These are phyloP conservation scores for Hypoxylon sp. DNA, from an alignment of 2,329 filamentous ascomycete genomes.

Conservation along the genomic window DNA sequence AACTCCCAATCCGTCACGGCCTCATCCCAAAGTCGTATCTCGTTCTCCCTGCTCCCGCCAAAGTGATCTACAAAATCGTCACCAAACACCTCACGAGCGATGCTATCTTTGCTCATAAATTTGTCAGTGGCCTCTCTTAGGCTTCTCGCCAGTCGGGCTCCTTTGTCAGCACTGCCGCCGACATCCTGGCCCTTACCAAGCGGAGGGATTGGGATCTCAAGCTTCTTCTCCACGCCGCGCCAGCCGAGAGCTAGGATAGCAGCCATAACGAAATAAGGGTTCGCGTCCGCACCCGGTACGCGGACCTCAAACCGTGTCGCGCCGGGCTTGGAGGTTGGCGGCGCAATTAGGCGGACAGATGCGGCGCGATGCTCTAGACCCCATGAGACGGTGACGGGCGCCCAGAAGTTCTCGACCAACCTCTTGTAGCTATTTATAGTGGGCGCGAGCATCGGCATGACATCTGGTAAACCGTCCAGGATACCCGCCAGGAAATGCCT, in stretches of 20 bases:
- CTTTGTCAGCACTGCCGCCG: constrained; percentile 77
- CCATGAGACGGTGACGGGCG: constrained; percentile 97
- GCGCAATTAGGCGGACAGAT: constrained; percentile 88
- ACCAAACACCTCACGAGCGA: constrained; percentile 94
- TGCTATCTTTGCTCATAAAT: constrained; percentile 82
- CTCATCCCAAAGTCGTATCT: constrained; percentile 91
- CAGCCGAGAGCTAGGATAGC: constrained; percentile 90
- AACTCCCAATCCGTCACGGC: constrained; percentile 96
- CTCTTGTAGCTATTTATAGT: constrained; percentile 99
- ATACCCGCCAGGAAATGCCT: constrained; percentile 94
- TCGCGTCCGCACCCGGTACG: constrained; percentile 93
- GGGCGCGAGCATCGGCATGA: constrained; percentile 95
- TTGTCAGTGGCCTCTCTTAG: constrained; percentile 84
- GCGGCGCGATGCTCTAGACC: constrained; percentile 94
- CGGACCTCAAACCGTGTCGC: constrained; percentile 94
- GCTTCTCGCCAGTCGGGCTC: constrained; percentile 83
- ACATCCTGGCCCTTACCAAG: constrained; percentile 88
- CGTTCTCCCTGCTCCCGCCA: constrained; percentile 91
- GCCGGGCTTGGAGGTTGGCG: constrained; percentile 84
- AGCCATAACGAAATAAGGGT: constrained; percentile 87
- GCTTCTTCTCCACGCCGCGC: constrained; percentile 91
- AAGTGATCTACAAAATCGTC: constrained; percentile 97
- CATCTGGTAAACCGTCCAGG: constrained; percentile 87
- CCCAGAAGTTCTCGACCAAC: constrained; percentile 99
- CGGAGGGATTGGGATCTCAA: constrained; percentile 84